Percentiles rank a stretch among this genome's conserved stretches.
phyloP scores from a whole-genome alignment of 2,329 filamentous ascomycete genomes.

The Xylaria sp. region DNA sequence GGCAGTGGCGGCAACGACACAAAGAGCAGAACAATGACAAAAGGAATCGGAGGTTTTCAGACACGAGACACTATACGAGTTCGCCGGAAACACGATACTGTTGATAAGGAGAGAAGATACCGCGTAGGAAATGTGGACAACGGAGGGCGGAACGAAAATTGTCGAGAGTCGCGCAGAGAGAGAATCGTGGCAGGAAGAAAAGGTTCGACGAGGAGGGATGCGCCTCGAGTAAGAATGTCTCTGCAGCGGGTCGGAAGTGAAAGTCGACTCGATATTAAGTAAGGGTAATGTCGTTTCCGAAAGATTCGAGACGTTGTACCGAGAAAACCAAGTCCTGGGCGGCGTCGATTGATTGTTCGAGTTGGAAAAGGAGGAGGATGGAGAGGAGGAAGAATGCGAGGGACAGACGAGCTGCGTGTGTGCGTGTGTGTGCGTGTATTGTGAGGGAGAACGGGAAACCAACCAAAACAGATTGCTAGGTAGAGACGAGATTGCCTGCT shows the following conservation, averaged over 20 bases:
- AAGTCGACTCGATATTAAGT: slow-evolving; percentile 32
- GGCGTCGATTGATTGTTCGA: slow-evolving; percentile 30
- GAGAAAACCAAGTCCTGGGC: slow-evolving; percentile 27
- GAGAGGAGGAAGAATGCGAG: slow-evolving; percentile 28
- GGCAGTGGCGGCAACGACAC: slow-evolving; percentile 25
- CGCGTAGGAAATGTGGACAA: slow-evolving; percentile 24
- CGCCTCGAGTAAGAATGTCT: slow-evolving; percentile 37
- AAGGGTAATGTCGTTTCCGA: slow-evolving; percentile 30
- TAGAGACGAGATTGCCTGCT: slow-evolving; percentile 28
- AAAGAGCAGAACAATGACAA: slow-evolving; percentile 39
- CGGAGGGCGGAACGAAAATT: slow-evolving; percentile 20
- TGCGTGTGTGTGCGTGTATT: slow-evolving; percentile 20
- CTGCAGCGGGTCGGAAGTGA: slow-evolving; percentile 32
- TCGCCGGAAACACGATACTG: slow-evolving; percentile 25
- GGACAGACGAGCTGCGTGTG: slow-evolving; percentile 26
- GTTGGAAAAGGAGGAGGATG: slow-evolving; percentile 35
- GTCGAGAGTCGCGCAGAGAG: slow-evolving; percentile 34
- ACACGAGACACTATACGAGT: slow-evolving; percentile 23
- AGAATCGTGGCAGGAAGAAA: slow-evolving; percentile 29
- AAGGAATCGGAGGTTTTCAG: slow-evolving; percentile 32
- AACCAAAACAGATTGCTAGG: slow-evolving; percentile 34
- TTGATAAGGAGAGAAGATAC: slow-evolving; percentile 20
- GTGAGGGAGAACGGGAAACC: slow-evolving; percentile 35
- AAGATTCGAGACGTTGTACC: slow-evolving; percentile 32
- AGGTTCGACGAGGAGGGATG: slow-evolving; percentile 34